phyloP scores from a whole-genome alignment of 2,329 filamentous ascomycete species.

The Beauveria bassiana region DNA sequence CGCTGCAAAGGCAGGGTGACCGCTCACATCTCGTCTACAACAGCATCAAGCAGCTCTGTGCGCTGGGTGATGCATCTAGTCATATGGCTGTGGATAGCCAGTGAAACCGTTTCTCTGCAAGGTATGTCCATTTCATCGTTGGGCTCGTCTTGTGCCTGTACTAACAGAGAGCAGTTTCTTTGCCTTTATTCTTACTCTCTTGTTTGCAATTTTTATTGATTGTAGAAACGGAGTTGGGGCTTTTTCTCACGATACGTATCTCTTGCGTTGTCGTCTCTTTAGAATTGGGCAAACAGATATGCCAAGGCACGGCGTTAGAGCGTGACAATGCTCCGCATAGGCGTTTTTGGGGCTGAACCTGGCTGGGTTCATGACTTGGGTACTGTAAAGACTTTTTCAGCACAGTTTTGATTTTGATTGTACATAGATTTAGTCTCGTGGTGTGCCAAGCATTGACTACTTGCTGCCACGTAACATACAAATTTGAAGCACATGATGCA shows the following conservation, averaged over 20 bases:
- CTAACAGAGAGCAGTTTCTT: not conserved
- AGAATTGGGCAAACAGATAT: not conserved
- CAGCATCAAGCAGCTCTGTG: slow-evolving; percentile 13
- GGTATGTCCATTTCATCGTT: not conserved
- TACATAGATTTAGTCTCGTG: slow-evolving; percentile 9
- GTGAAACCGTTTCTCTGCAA: not conserved
- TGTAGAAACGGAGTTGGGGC: not conserved
- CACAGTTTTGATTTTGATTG: slow-evolving; percentile 1
- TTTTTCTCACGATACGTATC: not conserved
- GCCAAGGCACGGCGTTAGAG: slow-evolving; percentile 1
- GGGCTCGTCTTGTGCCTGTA: not conserved
- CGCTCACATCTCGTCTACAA: slow-evolving; percentile 11
- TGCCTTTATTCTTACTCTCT: not conserved
- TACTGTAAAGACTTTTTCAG: not conserved
- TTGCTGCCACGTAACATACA: slow-evolving; percentile 4
- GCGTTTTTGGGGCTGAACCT: slow-evolving; percentile 3
- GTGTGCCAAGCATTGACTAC: slow-evolving; percentile 9
- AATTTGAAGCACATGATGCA: slow-evolving; percentile 3
- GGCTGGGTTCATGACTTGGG: not conserved
- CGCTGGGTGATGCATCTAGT: slow-evolving; percentile 5
- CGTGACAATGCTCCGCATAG: slow-evolving; percentile 7
- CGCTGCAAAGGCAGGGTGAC: slow-evolving; percentile 11
- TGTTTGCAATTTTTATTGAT: not conserved
- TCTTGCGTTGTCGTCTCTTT: not conserved
- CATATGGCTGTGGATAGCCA: slow-evolving; percentile 7